Evolutionary conservation across 129 eudicot species (phyloP), one percentile per base, ranked within the genome.

Genomic region (Dittrichia graveolens): DNA sequence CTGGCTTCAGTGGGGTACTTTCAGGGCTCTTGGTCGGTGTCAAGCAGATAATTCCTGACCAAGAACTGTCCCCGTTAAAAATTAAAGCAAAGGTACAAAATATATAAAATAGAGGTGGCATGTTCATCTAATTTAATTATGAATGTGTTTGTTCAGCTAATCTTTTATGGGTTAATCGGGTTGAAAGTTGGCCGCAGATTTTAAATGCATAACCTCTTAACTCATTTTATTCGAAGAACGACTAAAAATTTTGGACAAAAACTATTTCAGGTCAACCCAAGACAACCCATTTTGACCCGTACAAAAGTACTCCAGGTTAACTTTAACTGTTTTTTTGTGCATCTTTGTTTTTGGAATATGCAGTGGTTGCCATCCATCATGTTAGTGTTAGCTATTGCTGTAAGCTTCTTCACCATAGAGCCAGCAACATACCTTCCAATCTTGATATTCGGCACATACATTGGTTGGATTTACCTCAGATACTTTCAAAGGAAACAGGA

Each of bases 1-100:
- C 96, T 57, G 98, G 98, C 31, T 93, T 93, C 91, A 90, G 92
- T 57, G 98, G 96, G 75, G 89, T 87, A 49, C 96, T 93, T 78
- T 78, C 77, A 67, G 98, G 96, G 50, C 88, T 93, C 69, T 80
- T 93, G 41, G 98, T 93, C 58, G 98, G 98, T 54, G 63, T 93
- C 67, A 93, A 93, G 73, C 98, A 93, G 78, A 85, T 93, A 50
- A 78, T 94, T 62, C 98, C 98, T 7, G 97, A 94, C 75, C 98
- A 90, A 68, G 98, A 94, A 84, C 78, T 90, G 18, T 65, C 96
- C 53, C 65, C 77, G 3, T 74, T 89, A 61, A 88, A 78, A 78
- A 68, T 93, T 55, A 89, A 92, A 84, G 88, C 85, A 24, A 89
- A 90, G 93, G 96, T 94, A 82, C 44, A 65, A 35, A 66, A 46